Evolutionary conservation across 2,329 filamentous ascomycete genomes (phyloP).

Genomic region (Coccinonectria pachysandricola): DNA sequence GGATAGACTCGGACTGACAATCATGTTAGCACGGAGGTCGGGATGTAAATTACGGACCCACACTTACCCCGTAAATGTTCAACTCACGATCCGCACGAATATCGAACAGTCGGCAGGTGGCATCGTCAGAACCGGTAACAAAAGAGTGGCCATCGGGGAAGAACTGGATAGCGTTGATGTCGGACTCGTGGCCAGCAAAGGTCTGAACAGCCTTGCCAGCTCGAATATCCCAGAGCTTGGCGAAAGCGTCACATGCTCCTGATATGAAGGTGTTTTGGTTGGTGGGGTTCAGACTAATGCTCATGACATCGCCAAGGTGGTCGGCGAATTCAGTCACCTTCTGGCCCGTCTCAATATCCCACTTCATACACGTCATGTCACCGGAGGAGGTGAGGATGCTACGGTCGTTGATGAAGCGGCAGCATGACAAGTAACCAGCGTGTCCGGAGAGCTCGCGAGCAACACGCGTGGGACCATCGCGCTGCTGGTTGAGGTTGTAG

Average conservation of each 20-base stretch:
- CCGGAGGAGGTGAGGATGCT: slow-evolving; percentile 96
- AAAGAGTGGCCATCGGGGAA: slow-evolving; percentile 99
- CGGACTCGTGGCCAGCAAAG: slow-evolving; percentile 94
- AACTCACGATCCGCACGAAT: slow-evolving; percentile 84
- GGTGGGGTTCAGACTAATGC: slow-evolving; percentile 97
- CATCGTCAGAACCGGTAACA: slow-evolving; percentile 94
- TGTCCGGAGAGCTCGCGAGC: slow-evolving; percentile 93
- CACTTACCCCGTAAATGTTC: slow-evolving; percentile 57
- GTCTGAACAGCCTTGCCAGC: slow-evolving; percentile 98
- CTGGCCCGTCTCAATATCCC: slow-evolving; percentile 96
- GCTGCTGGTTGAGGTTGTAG: slow-evolving; percentile 90
- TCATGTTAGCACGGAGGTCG: slow-evolving; percentile 8
- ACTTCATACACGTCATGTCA: slow-evolving; percentile 99
- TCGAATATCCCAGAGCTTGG: slow-evolving; percentile 97
- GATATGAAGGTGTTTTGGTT: slow-evolving; percentile 99
- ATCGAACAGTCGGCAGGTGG: slow-evolving; percentile 93
- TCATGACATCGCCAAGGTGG: slow-evolving; percentile 98
- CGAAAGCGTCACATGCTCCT: slow-evolving; percentile 97
- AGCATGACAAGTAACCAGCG: slow-evolving; percentile 95
- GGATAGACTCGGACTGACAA: slow-evolving; percentile 80
- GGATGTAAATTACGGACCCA: slow-evolving; percentile 4
- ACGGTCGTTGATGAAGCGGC: slow-evolving; percentile 96
- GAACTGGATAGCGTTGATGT: slow-evolving; percentile 99
- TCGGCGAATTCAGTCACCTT: slow-evolving; percentile 98
- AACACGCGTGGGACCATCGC: slow-evolving; percentile 94